Percentiles rank a stretch among this genome's conserved stretches.
These are phyloP conservation scores for Apiosordaria backusii DNA, from an alignment of 495 filamentous ascomycete species.

Conservation along the genomic window DNA sequence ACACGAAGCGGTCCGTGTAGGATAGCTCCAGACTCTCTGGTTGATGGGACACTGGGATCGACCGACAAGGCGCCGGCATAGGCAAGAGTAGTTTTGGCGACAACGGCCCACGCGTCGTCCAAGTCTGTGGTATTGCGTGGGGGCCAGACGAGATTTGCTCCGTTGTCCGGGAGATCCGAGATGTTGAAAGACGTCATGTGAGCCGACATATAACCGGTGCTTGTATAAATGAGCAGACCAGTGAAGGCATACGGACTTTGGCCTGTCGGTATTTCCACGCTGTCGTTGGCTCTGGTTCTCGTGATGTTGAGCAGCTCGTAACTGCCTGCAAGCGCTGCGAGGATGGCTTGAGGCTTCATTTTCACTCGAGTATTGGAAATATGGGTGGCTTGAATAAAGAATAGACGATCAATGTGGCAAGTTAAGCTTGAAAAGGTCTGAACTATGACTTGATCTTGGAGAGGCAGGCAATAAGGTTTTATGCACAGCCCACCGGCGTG, in stretches of 20 bases:
- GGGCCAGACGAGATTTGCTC: background rate
- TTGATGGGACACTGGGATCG: background rate
- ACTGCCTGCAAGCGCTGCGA: background rate
- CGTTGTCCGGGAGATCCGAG: background rate
- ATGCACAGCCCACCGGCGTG: background rate
- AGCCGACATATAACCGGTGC: background rate
- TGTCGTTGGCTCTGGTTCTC: background rate
- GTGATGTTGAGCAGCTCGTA: background rate
- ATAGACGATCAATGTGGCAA: too few species aligned
- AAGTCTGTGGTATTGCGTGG: background rate
- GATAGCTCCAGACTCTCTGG: background rate
- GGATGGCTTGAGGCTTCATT: background rate
- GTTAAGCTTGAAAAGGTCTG: too few species aligned
- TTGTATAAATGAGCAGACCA: background rate
- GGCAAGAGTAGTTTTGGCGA: background rate
- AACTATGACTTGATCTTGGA: too few species aligned
- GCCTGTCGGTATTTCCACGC: background rate
- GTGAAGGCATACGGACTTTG: background rate
- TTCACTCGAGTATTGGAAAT: too few species aligned
- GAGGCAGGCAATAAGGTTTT: too few species aligned
- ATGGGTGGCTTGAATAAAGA: too few species aligned
- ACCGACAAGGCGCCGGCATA: background rate
- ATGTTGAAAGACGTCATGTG: background rate
- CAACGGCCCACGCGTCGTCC: background rate
- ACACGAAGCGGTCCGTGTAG: background rate